Base-by-base conservation (phyloP, 176 grass and related monocot species). In the Oryza coarctata region DNA sequence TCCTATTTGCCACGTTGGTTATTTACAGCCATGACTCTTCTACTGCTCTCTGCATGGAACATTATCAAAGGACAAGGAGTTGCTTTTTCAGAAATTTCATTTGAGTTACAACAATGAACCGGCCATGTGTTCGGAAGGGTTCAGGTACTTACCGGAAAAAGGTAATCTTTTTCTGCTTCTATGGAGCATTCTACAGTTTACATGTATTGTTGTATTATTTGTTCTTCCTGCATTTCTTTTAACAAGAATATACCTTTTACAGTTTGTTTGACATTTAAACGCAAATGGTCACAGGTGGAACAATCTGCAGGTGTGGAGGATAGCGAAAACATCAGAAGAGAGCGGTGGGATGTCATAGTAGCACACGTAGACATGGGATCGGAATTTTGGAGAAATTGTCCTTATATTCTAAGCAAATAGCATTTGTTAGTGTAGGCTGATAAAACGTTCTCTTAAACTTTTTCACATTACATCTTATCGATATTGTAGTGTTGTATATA, bases 81-180 rank as follows among this genome's bases (percentile, higher is more conserved):
- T 97, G 6, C 81, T 97, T 84, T 97, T 97, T 80, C 82, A 88
- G 78, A 91, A 91, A 82, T 97, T 97, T 70, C 85, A 86, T 47
- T 87, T 94, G 77, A 97, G 94, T 77, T 97, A 97, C 61, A 79
- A 94, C 78, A 84, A 97, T 23, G 80, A 94, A 63, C 87, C 82
- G 3, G 87, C 87, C 66, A 92, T 97, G 41, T 97, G n/a, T 94
- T 64, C 82, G 82, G 60, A 97, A 93, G 43, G 91, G 91, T 73
- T 97, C 94, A 39, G 87, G 90, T 83, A 76, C 85, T 58, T 97
- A 87, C 45, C 71, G 65, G 57, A 49, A 78, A 12, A 83, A 83
- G 83, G 86, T 93, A 63, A 22, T 25, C 63, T n/a, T 35, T 31
- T 41, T 9, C 60, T 57, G 13, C 39, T 67, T 76, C 38, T 52